Base-by-base conservation (phyloP, 2,329 filamentous ascomycete species). In the Teratosphaeriaceae sp. region DNA sequence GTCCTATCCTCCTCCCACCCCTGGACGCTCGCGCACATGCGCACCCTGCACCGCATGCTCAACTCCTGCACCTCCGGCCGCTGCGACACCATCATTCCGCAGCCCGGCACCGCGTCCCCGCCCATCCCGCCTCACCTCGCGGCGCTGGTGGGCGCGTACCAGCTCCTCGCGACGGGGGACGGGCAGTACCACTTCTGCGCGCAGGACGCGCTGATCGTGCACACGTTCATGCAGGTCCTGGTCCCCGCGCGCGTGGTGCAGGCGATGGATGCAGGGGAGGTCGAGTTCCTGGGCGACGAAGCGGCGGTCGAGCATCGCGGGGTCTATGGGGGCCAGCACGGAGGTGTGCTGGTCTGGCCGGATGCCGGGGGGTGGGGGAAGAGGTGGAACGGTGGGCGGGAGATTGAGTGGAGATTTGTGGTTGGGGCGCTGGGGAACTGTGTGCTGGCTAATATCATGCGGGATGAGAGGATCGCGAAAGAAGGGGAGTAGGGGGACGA, bases 1-100 rank as follows among this genome's bases (percentile, higher is more conserved):
- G 57, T 64, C 21, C 50, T 64, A 11, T 46, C 52, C 8, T 44
- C 53, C 7, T 26, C 40, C 1, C 56, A 58, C 34, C 61, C 62
- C 2, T 65, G 61, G 58, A 62, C 59, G 5, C 53, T 64, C 46
- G 39, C 48, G 9, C 62, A 65, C 45, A 60, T 63, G 46, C 60
- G 61, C 20, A 65, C 61, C 2, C 48, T 65, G 5, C 61, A 64
- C 41, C 59, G 62, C 26, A 59, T 65, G 54, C 55, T 58, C 37
- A 62, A 63, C 50, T 63, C 60, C 1, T 43, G 49, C 44, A 46
- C 49, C 23, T 51, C 47, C 21, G 42, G 49, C 15, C 53, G 54
- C 9, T 21, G 42, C 12, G 55, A 60, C 35, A 53, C 50, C 21
- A 50, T 65, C 7, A 53, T 65, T n/a, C 60, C 60, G 0, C 31